Base-by-base conservation (phyloP, 805 yeast species). In the Starmera quercuum region DNA sequence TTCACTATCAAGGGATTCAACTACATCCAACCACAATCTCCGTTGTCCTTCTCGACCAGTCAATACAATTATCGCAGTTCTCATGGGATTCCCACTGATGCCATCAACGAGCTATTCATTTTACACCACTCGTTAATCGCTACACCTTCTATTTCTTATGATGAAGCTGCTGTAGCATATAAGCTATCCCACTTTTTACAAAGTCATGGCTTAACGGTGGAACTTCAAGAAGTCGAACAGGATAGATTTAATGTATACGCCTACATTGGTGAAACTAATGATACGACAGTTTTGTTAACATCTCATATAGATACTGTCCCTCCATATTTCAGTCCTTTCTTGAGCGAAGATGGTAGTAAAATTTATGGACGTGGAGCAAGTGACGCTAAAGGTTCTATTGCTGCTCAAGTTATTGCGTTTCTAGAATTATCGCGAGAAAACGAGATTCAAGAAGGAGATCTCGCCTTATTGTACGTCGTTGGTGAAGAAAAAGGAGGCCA, bases 281-380 rank as follows among this genome's bases (percentile, higher is more conserved):
- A 68, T 37, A 66, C 75, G 9, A 57, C 49, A 32, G 66, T 73
- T 5, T 45, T 75, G 22, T 45, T 78, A 23, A 73, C 81, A 2
- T 69, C 80, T 4, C 85, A 78, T 45, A 68, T 76, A 20, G 85
- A 78, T 45, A 78, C 84, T 1, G 85, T 78, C 16, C 84, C 83
- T 6, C 83, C 83, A 0, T 76, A 45, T 44, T 52, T 76, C 36
- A 66, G 66, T 1, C 77, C 75, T 49, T 45, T 46, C 3, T 46
- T 67, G 10, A 19, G 32, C 18, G 58, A 65, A 10, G 47, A 54
- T 25, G 79, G 74, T 3, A 54, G 66, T 23, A 52, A 52, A 30
- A 74, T 78, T 15, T 66, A 62, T 46, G 86, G 85, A 15, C 62
- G 86, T 33, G 86, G 86, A 4, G 50, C 79, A 1, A 64, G 68